These are phyloP conservation scores for Cydonia oblonga DNA, from an alignment of 331 rosid species.

Conservation along the genomic window DNA sequence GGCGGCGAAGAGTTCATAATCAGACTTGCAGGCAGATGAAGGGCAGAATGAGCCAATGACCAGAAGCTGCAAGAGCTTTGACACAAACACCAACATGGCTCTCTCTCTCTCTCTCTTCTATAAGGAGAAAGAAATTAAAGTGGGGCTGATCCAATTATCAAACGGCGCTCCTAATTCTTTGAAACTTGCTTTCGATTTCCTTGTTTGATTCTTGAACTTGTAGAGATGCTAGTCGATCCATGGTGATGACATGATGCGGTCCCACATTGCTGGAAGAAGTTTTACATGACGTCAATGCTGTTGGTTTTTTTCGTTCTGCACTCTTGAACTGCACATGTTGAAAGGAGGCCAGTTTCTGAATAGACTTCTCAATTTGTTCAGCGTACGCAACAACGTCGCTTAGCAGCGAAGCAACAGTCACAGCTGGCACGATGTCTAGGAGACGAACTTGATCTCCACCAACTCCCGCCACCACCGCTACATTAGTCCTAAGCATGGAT, in stretches of 20 bases:
- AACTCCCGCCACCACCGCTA: background rate
- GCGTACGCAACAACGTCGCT: slow-evolving; percentile 26
- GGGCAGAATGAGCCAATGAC: background rate
- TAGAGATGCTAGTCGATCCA: background rate
- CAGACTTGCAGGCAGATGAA: background rate
- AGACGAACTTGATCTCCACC: slow-evolving; percentile 15
- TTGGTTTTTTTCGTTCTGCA: background rate
- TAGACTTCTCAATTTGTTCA: slow-evolving; percentile 21
- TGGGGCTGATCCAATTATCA: background rate
- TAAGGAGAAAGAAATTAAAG: background rate
- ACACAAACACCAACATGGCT: background rate
- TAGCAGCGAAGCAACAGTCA: slow-evolving; percentile 23
- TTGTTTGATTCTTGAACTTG: background rate
- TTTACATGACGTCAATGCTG: background rate
- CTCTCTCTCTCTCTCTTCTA: background rate
- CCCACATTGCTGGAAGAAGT: background rate
- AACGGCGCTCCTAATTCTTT: background rate
- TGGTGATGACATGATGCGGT: background rate
- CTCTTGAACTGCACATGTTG: slow-evolving; percentile 20
- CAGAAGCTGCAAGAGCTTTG: background rate
- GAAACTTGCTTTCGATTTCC: background rate
- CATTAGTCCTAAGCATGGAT: slow-evolving; percentile 4
- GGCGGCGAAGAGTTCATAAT: background rate
- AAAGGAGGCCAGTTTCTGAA: slow-evolving; percentile 19
- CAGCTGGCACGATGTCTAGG: slow-evolving; percentile 18